phyloP scores from a whole-genome alignment of 2,329 filamentous ascomycete species.

The Helicocarpus griseus region DNA sequence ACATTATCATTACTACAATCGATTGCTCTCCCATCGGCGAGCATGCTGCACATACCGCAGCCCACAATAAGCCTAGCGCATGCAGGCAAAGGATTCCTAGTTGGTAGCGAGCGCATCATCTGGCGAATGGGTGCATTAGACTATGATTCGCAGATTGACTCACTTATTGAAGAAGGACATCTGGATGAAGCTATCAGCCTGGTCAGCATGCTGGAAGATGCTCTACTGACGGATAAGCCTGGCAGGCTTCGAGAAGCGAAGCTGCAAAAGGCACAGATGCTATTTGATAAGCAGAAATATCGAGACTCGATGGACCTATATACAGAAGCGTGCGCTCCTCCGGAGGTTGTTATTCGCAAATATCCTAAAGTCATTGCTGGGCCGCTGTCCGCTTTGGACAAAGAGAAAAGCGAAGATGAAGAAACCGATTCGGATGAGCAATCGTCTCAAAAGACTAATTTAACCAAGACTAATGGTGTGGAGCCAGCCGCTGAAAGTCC shows the following conservation, averaged over 20 bases:
- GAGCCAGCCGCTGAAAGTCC: slow-evolving; percentile 19
- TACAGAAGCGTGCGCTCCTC: slow-evolving; percentile 78
- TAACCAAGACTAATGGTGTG: slow-evolving; percentile 19
- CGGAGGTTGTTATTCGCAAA: slow-evolving; percentile 74
- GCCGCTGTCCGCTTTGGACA: slow-evolving; percentile 56
- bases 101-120: slow-evolving; percentile 79
- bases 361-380: slow-evolving; percentile 81
- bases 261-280: slow-evolving; percentile 76
- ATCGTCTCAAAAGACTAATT: slow-evolving; percentile 19
- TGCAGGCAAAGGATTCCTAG: slow-evolving; percentile 89
- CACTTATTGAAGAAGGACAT: slow-evolving; percentile 61
- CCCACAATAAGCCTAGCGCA: slow-evolving; percentile 91
- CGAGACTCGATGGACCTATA: slow-evolving; percentile 82
- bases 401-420: slow-evolving; percentile 29
- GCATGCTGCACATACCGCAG: slow-evolving; percentile 79
- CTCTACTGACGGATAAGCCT: slow-evolving; percentile 71
- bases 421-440: slow-evolving; percentile 13
- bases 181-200: slow-evolving; percentile 92
- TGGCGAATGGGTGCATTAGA: slow-evolving; percentile 94
- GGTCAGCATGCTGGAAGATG: slow-evolving; percentile 83
- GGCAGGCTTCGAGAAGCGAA: slow-evolving; percentile 75
- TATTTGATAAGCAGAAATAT: slow-evolving; percentile 78
- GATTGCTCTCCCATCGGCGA: slow-evolving; percentile 70
- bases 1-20: slow-evolving; percentile 84
- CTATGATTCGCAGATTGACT: slow-evolving; percentile 81